These are phyloP conservation scores for Sphagnum tenellum DNA, from an alignment of 225 moss, liverwort and hornwort genomes.

Conservation along the genomic window DNA sequence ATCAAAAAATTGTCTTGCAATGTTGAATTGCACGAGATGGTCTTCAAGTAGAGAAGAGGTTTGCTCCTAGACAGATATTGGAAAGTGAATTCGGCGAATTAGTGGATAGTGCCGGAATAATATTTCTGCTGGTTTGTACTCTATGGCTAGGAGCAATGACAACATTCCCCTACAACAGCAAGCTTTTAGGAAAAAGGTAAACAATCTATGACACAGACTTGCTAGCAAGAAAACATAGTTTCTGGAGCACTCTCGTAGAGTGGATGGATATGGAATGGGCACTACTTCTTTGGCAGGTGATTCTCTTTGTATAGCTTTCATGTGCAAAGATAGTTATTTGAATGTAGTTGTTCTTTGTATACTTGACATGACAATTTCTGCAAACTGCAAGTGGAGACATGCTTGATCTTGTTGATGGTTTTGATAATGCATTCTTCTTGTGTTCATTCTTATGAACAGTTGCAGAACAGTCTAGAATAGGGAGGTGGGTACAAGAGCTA, in stretches of 20 bases:
- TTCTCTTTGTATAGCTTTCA: too few relatives aligned
- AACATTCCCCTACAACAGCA: constrained; percentile 10
- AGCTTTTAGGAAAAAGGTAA: constrained; percentile 17
- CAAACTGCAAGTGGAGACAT: too few relatives aligned
- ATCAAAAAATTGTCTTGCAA: too few relatives aligned
- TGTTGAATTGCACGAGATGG: neutral
- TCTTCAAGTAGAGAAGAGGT: constrained; percentile 18
- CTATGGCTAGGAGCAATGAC: constrained; percentile 14
- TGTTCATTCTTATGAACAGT: neutral
- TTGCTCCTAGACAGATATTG: constrained; percentile 12
- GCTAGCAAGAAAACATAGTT: constrained; percentile 23
- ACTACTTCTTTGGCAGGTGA: constrained; percentile 14
- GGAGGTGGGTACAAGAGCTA: constrained; percentile 29
- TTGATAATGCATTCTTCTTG: neutral
- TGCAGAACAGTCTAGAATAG: constrained; percentile 15
- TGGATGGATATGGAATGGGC: constrained; percentile 13
- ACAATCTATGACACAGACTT: constrained; percentile 16
- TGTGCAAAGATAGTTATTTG: too few relatives aligned
- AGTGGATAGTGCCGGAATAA: constrained; percentile 8
- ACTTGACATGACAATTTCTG: too few relatives aligned
- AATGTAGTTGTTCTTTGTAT: too few relatives aligned
- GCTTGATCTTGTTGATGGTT: too few relatives aligned
- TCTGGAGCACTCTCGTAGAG: constrained; percentile 9
- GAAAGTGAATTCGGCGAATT: constrained; percentile 13
- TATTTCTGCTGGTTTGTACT: constrained; percentile 13